phyloP scores from a whole-genome alignment of 306 rosid genomes.

The Cicer bijugum region DNA sequence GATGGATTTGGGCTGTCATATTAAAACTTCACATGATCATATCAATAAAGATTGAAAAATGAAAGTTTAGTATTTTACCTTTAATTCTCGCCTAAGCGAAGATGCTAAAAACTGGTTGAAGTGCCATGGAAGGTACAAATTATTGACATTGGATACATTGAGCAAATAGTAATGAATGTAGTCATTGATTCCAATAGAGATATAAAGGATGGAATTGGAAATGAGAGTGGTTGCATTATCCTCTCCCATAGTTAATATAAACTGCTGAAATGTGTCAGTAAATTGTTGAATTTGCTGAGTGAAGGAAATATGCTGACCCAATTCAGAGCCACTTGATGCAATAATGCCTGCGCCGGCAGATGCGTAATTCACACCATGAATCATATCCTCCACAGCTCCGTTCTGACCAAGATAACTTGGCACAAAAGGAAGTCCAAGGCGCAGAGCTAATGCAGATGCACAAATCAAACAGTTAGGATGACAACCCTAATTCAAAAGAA shows the following conservation, averaged over 20 bases:
- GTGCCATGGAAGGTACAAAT: conserved; percentile 71
- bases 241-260: conserved; percentile 73
- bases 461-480: background rate
- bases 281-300: conserved; percentile 87
- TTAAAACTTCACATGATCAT: background rate
- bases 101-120: conserved; percentile 81
- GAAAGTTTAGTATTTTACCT: conserved; percentile 48
- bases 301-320: conserved; percentile 88
- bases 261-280: conserved; percentile 70
- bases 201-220: conserved; percentile 67
- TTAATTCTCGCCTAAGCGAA: conserved; percentile 60
- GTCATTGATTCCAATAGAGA: conserved; percentile 89
- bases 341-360: conserved; percentile 96
- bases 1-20: background rate
- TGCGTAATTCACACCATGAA: conserved; percentile 81
- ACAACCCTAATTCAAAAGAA: too few species aligned
- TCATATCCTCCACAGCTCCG: conserved; percentile 67
- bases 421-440: conserved; percentile 85
- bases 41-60: background rate
- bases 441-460: conserved; percentile 55
- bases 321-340: conserved; percentile 81
- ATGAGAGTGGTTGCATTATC: conserved; percentile 58
- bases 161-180: conserved; percentile 85
- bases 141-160: conserved; percentile 70
- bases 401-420: conserved; percentile 82